phyloP scores from a whole-genome alignment of 371 early-diverging fungal species.

The Lichtheimia hyalospora region DNA sequence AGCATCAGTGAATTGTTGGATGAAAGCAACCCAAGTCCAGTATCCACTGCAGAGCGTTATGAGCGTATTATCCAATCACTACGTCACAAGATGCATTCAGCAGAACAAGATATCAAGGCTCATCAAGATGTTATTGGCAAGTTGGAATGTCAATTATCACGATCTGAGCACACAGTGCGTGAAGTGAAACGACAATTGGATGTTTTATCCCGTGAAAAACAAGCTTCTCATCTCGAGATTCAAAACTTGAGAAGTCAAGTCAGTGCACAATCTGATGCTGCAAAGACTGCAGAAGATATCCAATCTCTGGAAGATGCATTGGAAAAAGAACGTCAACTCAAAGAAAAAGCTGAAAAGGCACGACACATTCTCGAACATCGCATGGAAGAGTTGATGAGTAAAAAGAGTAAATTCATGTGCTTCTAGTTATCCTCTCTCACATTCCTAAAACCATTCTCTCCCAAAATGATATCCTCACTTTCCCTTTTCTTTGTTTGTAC shows the following conservation, averaged over 20 bases:
- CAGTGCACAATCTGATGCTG: constrained; percentile 13
- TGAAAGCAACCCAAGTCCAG: background rate
- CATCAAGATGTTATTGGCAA: constrained; percentile 50
- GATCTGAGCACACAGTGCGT: constrained; percentile 36
- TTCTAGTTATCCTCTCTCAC: constrained; percentile 23
- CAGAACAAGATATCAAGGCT: constrained; percentile 42
- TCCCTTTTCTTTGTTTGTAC: background rate
- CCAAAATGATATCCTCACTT: background rate
- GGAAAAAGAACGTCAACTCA: constrained; percentile 31
- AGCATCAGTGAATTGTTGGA: constrained; percentile 3
- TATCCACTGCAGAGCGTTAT: constrained; percentile 33
- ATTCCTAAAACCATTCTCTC: background rate
- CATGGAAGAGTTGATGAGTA: constrained; percentile 51
- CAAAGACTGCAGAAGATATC: constrained; percentile 2
- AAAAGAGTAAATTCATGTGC: constrained; percentile 56
- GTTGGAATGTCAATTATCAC: constrained; percentile 37
- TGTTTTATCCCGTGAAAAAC: constrained; percentile 36
- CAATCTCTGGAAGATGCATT: constrained; percentile 29
- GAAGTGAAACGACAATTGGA: constrained; percentile 46
- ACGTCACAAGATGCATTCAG: constrained; percentile 38
- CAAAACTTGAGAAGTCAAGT: constrained; percentile 43
- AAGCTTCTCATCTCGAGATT: constrained; percentile 38
- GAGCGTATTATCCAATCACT: constrained; percentile 42
- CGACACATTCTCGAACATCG: constrained; percentile 46
- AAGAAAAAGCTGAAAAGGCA: constrained; percentile 53